A percentile compares a stretch with the other conserved stretches of the same genome.
Conservation (phyloP, 2,329 filamentous ascomycete species). For the Trichoderma cornu-damae region DNA sequence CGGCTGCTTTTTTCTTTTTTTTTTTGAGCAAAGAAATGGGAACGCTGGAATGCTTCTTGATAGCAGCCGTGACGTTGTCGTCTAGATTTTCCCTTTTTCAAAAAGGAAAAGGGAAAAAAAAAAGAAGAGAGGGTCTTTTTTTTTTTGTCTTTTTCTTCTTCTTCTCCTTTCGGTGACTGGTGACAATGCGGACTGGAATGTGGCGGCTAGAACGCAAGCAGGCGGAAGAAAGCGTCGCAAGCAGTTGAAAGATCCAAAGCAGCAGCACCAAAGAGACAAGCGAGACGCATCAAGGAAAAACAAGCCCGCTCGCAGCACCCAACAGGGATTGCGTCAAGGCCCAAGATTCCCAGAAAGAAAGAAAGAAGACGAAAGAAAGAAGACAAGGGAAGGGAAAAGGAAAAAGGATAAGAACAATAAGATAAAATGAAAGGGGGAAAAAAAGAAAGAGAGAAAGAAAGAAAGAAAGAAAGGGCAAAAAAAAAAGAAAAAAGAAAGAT, state of each 20-base stretch:
- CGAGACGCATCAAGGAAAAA: not conserved
- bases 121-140: not conserved
- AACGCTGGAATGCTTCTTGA: conserved; percentile 16
- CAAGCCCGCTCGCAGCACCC: conserved; percentile 2
- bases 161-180: not conserved
- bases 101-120: too few relatives aligned
- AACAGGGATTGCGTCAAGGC: not conserved
- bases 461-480: conserved; percentile 5
- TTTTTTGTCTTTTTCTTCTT: not conserved
- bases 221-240: not conserved
- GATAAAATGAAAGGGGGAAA: conserved; percentile 2
- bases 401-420: conserved; percentile 10
- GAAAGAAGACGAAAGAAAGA: not conserved
- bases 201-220: conserved; percentile 11
- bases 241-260: conserved; percentile 1
- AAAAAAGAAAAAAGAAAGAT: conserved; percentile 7
- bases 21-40: not conserved
- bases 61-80: not conserved
- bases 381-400: conserved; percentile 26
- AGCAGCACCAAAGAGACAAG: not conserved
- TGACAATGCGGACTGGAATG: conserved; percentile 18
- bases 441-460: too few relatives aligned
- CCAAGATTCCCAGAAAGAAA: not conserved
- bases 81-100: too few relatives aligned
- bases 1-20: too few relatives aligned